Evolutionary conservation across 805 yeast genomes (phyloP).

Genomic region (Barnettozyma sucrosica): DNA sequence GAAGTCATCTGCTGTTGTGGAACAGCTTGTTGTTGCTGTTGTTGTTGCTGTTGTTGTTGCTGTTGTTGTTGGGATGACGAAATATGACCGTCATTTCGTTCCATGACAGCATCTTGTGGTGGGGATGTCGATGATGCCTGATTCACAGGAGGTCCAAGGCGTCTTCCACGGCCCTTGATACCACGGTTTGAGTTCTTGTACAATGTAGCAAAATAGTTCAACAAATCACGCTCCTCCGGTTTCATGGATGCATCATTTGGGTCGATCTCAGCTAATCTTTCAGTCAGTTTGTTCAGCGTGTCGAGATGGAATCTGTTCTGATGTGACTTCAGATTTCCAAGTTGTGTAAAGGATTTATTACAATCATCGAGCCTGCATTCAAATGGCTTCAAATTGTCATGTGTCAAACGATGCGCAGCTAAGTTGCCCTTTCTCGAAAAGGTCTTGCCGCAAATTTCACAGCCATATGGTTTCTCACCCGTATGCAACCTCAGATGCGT

Average conservation of each 20-base stretch:
- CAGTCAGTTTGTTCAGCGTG: slow-evolving; percentile 63
- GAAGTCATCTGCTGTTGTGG: background rate
- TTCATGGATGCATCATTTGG: slow-evolving; percentile 47
- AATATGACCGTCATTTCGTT: background rate
- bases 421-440: slow-evolving; percentile 90
- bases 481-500: slow-evolving; percentile 85
- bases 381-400: slow-evolving; percentile 71
- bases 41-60: background rate
- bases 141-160: slow-evolving; percentile 11
- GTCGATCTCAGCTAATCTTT: slow-evolving; percentile 57
- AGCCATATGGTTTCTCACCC: slow-evolving; percentile 85
- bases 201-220: slow-evolving; percentile 72
- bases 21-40: background rate
- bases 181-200: slow-evolving; percentile 90
- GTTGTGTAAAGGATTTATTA: slow-evolving; percentile 79
- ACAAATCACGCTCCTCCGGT: slow-evolving; percentile 56
- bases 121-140: background rate
- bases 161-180: slow-evolving; percentile 84
- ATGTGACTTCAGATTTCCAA: slow-evolving; percentile 91
- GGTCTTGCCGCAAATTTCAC: slow-evolving; percentile 67
- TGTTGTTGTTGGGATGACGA: background rate
- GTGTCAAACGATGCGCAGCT: slow-evolving; percentile 83
- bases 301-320: slow-evolving; percentile 83
- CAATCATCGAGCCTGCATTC: slow-evolving; percentile 78
- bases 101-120: background rate